A percentile compares a stretch with the other conserved stretches of the same genome.
phyloP scores from a whole-genome alignment of 2,329 filamentous ascomycete genomes.

The Tolypocladium nubicola region DNA sequence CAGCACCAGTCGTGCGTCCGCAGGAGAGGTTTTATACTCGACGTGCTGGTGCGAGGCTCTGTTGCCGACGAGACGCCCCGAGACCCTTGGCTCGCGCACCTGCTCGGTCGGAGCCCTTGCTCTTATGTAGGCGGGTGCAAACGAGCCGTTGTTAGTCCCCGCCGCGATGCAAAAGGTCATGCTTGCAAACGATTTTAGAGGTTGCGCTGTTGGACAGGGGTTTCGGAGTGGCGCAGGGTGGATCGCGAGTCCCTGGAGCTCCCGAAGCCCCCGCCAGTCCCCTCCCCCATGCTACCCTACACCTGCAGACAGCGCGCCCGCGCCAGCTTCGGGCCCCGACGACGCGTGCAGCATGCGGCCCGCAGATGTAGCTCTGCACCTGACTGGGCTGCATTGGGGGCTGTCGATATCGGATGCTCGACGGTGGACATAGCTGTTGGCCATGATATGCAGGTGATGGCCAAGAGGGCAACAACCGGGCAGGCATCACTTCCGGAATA shows the following conservation, averaged over 20 bases:
- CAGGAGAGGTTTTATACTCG: neutral
- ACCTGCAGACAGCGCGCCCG: neutral
- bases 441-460: too few species aligned
- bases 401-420: too few species aligned
- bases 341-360: neutral
- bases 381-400: neutral
- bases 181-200: neutral
- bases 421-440: too few species aligned
- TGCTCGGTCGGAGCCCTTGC: neutral
- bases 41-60: neutral
- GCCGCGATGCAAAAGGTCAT: neutral
- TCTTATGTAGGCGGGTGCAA: neutral
- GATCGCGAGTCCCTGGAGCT: neutral
- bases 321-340: neutral
- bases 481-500: too few species aligned
- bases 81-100: neutral
- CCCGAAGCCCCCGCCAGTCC: neutral
- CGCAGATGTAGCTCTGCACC: neutral
- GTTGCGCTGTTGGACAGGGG: constrained; percentile 1
- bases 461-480: too few species aligned
- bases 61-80: neutral
- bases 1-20: neutral
- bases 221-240: constrained; percentile 4
- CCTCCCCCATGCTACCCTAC: neutral
- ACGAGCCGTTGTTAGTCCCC: neutral